Conservation (phyloP, 2,329 filamentous ascomycete species). For the Clonostachys rhizophaga region DNA sequence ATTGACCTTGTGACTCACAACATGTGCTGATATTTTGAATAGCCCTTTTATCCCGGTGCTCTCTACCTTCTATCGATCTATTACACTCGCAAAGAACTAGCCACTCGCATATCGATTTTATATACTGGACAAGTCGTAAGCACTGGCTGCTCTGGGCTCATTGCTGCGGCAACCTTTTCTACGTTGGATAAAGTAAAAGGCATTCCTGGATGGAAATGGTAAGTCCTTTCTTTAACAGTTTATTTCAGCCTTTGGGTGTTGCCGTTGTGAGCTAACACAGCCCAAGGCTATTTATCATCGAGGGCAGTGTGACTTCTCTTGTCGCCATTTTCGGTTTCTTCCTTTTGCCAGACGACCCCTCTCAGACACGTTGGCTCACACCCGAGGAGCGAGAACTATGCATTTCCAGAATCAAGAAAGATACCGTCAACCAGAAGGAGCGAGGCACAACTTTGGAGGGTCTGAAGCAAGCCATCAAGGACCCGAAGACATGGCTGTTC, state of each 20-base stretch:
- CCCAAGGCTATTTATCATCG: constrained; percentile 55
- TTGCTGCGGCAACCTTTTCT: constrained; percentile 42
- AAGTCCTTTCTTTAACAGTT: not conserved
- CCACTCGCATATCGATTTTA: constrained; percentile 52
- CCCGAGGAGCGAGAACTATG: constrained; percentile 38
- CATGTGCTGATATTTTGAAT: not conserved
- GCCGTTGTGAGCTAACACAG: constrained; percentile 4
- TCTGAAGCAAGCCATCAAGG: constrained; percentile 33
- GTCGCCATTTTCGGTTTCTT: constrained; percentile 18
- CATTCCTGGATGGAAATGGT: constrained; percentile 57
- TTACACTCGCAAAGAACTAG: constrained; percentile 41
- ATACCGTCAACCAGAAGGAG: constrained; percentile 36
- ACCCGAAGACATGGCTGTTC: constrained; percentile 43
- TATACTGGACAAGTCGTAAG: constrained; percentile 52
- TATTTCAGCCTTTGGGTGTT: constrained; percentile 15
- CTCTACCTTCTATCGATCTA: constrained; percentile 40
- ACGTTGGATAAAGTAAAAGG: constrained; percentile 39
- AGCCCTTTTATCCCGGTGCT: constrained; percentile 42
- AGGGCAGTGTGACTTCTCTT: constrained; percentile 41
- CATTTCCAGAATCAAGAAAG: constrained; percentile 32
- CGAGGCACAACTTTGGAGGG: constrained; percentile 33
- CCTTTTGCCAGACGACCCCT: constrained; percentile 27
- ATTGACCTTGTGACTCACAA: not conserved
- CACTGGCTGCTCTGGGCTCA: constrained; percentile 44
- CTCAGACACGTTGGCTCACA: constrained; percentile 33